Evolutionary conservation across 2,329 filamentous ascomycete genomes (phyloP).

Genomic region (Scytalidium sp.): DNA sequence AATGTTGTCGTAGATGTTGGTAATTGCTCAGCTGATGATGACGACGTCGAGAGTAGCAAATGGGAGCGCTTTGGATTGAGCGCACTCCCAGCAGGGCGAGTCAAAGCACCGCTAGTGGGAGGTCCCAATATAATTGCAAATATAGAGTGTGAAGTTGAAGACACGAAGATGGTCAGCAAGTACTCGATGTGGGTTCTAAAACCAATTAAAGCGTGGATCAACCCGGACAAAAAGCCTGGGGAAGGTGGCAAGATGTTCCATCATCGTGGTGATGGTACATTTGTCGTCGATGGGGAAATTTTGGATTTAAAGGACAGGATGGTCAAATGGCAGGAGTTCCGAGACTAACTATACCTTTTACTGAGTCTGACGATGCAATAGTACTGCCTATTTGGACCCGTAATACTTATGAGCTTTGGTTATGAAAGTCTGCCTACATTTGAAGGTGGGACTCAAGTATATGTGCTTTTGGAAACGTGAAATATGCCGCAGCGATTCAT

Average conservation of each 20-base stretch:
- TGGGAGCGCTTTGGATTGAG: constrained; percentile 28
- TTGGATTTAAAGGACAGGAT: constrained; percentile 30
- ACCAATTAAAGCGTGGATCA: constrained; percentile 31
- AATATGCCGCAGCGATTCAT: too few relatives aligned
- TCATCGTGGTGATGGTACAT: constrained; percentile 32
- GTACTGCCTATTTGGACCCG: background rate
- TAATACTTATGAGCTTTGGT: background rate
- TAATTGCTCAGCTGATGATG: constrained; percentile 28
- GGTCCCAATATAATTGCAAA: constrained; percentile 29
- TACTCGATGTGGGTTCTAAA: constrained; percentile 33
- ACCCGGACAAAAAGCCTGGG: constrained; percentile 21
- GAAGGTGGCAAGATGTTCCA: constrained; percentile 31
- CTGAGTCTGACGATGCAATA: background rate
- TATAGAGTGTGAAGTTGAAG: constrained; percentile 33
- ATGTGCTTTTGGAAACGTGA: too few relatives aligned
- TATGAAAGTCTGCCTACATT: too few relatives aligned
- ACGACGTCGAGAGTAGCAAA: constrained; percentile 18
- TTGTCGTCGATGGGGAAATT: constrained; percentile 29
- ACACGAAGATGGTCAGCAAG: constrained; percentile 29
- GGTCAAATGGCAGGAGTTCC: constrained; percentile 33
- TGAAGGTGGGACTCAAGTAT: too few relatives aligned
- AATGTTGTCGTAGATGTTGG: constrained; percentile 29
- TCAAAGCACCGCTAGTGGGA: constrained; percentile 30
- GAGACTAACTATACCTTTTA: constrained; percentile 20
- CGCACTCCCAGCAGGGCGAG: constrained; percentile 24